Base-by-base conservation (phyloP, 495 filamentous ascomycete species). In the Pseudomonodictys pantanalensis region DNA sequence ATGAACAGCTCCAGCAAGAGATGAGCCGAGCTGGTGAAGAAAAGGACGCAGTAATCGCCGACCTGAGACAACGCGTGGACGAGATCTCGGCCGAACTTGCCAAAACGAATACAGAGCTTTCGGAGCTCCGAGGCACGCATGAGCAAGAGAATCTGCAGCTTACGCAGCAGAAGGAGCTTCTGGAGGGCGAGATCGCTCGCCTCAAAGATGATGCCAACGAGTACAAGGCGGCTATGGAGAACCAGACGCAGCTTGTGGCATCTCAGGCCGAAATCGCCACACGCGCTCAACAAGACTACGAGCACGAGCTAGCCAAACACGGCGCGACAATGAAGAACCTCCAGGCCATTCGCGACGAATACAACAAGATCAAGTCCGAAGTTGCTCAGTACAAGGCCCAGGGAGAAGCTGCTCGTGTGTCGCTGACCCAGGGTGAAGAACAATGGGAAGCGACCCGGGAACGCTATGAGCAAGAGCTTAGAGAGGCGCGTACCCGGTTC, bases 241-340 rank as follows among this genome's bases (percentile, higher is more conserved):
- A 86, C 71, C 87, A 93, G 68, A 89, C 92, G 72, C 88, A 92
- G 52, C 92, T 97, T 65, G 77, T 97, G 18, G 90, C 92, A 50
- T 87, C 88, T 1, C 95, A 99, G 73, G 91, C 92, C 22, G 86
- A 91, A 23, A 99, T 99, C 69, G 88, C 95, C 2, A 83, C 89
- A 52, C 88, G 89, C 68, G 91, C 93, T 6, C 95, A 97, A 70
- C 86, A 95, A 62, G 91, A 92, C 59, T 99, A 99, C 65, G 95
- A 99, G 70, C 83, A 81, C 49, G 95, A 97, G 65, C 79, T 97
- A 1, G 83, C 96, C 65, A 95, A 92, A 71, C 95, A 99, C 69
- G 92, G 91, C 2, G 90, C 96, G 58, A 92, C 95, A 15, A 89
- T 92, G 1, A 90, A 90, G 73, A 78, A 82, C 18, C 73, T 97